These are phyloP conservation scores for Bipolaris bicolor DNA, from an alignment of 2,329 filamentous ascomycete species.

Conservation along the genomic window DNA sequence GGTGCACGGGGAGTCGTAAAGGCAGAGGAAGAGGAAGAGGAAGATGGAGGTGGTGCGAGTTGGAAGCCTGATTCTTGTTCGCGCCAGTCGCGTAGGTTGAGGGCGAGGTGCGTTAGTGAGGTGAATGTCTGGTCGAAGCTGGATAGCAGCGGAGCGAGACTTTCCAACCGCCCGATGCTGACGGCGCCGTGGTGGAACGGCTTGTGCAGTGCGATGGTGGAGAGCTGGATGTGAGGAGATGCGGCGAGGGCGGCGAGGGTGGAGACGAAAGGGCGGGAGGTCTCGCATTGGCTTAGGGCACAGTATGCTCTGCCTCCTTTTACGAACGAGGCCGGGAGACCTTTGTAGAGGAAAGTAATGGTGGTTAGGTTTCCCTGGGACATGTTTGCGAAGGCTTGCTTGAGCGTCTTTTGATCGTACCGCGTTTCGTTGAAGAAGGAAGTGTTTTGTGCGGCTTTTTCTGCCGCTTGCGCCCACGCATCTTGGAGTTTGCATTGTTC, in stretches of 20 bases:
- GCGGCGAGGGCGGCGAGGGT: conserved; percentile 29
- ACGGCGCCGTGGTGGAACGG: conserved; percentile 22
- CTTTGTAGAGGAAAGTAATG: conserved; percentile 20
- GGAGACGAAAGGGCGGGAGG: conserved; percentile 36
- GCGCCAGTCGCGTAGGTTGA: conserved; percentile 41
- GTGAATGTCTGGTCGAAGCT: conserved; percentile 22
- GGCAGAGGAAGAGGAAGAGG: neutral
- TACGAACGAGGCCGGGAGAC: conserved; percentile 22
- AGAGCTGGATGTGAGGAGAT: conserved; percentile 1
- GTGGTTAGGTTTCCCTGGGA: neutral
- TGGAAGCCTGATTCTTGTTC: conserved; percentile 31
- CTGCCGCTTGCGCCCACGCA: conserved; percentile 5
- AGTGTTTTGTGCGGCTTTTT: conserved; percentile 15
- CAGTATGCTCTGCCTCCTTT: conserved; percentile 29
- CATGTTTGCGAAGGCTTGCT: conserved; percentile 22
- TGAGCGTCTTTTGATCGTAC: conserved; percentile 30
- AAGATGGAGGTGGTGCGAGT: too few relatives aligned
- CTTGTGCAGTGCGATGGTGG: conserved; percentile 11
- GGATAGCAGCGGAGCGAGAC: conserved; percentile 20
- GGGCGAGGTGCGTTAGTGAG: conserved; percentile 21
- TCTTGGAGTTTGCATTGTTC: conserved; percentile 4
- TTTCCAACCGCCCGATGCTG: conserved; percentile 29
- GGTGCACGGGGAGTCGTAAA: conserved; percentile 15
- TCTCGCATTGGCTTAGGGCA: conserved; percentile 33
- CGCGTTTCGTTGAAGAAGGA: conserved; percentile 37